A percentile compares a stretch with the other conserved stretches of the same genome.
Evolutionary conservation across 2,329 filamentous ascomycete species (phyloP).

Genomic region (Exophiala oligosperma): DNA sequence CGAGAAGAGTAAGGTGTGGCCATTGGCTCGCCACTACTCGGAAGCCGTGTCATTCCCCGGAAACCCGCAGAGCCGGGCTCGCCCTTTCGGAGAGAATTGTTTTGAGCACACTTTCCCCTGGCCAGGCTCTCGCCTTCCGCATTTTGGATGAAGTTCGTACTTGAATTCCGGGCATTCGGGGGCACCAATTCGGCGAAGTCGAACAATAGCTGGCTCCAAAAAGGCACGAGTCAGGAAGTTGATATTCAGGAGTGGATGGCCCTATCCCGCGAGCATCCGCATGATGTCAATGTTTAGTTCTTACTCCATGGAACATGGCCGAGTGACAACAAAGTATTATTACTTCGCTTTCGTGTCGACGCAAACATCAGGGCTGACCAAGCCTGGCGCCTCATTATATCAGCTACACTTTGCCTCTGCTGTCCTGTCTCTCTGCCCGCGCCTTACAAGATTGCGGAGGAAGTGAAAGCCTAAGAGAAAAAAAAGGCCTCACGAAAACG

Average conservation of each 20-base stretch:
- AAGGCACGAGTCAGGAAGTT: neutral
- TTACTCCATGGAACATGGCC: neutral
- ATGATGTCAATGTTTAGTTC: constrained; percentile 4
- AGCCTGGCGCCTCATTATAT: no score
- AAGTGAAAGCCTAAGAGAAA: no score
- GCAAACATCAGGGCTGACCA: no score
- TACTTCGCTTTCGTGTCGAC: no score
- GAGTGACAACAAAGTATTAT: neutral
- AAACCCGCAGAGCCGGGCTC: neutral
- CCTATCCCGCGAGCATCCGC: constrained; percentile 5
- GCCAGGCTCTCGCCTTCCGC: neutral
- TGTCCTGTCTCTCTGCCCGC: no score
- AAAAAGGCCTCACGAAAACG: no score
- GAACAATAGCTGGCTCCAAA: neutral
- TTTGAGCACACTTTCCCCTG: neutral
- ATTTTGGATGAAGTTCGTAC: neutral
- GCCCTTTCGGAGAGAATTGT: neutral
- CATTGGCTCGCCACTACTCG: neutral
- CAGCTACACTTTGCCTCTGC: no score
- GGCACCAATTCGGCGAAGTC: neutral
- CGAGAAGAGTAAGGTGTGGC: neutral
- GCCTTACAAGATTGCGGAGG: no score
- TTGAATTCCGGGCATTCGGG: neutral
- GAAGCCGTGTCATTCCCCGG: neutral
- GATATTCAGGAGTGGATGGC: neutral